Evolutionary conservation across 306 rosid species (phyloP).

Genomic region (barrel medic (Medicago truncatula)): DNA sequence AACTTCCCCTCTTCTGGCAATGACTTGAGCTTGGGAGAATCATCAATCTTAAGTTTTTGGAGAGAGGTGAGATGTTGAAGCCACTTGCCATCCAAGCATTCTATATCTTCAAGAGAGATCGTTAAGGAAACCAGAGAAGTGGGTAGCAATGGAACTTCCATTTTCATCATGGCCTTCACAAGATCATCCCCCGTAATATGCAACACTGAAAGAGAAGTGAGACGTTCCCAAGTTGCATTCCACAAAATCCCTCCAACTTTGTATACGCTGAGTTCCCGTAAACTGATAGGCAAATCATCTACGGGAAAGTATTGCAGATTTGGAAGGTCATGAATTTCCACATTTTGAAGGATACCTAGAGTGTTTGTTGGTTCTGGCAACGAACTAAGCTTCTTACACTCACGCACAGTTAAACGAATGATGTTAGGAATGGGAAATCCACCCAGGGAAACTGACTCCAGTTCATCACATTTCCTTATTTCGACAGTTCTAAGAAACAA

Average conservation of each 20-base stretch:
- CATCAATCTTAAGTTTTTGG: not conserved
- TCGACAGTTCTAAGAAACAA: not conserved
- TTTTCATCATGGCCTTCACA: no score
- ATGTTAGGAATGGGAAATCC: not conserved
- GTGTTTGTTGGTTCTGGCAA: not conserved
- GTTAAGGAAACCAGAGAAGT: no score
- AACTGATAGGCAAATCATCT: slow-evolving; percentile 4
- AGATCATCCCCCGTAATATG: no score
- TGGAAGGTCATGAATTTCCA: not conserved
- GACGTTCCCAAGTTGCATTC: not conserved
- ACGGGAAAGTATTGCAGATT: not conserved
- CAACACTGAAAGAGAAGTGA: not conserved
- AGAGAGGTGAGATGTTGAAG: slow-evolving; percentile 8
- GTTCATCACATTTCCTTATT: not conserved
- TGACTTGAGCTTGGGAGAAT: not conserved
- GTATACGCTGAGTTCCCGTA: not conserved
- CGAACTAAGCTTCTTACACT: not conserved
- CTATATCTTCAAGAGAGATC: no score
- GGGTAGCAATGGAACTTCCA: no score
- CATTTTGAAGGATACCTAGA: not conserved
- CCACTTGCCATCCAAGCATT: no score
- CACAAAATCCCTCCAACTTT: not conserved
- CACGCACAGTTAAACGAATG: not conserved
- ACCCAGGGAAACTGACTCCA: slow-evolving; percentile 5
- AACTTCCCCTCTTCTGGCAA: not conserved